phyloP scores from a whole-genome alignment of 176 grass and related monocot species.

The Rhynchospora pubera region DNA sequence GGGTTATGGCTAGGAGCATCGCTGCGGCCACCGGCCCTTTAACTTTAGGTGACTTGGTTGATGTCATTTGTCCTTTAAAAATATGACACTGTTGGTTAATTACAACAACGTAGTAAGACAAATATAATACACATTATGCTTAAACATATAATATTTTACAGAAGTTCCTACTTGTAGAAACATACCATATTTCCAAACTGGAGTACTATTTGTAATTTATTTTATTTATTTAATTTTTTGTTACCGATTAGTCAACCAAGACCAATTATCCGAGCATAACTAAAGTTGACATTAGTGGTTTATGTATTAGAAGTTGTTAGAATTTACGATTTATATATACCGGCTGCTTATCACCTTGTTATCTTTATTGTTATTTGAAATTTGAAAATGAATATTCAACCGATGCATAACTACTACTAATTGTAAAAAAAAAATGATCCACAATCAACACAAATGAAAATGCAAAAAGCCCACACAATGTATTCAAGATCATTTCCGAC shows the following conservation, averaged over 20 bases:
- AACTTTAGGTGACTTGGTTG: background rate
- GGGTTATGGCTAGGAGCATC: background rate
- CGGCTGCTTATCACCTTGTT: background rate
- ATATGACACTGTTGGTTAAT: background rate
- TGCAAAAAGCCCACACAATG: no score
- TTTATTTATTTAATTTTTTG: background rate
- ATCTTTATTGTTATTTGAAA: background rate
- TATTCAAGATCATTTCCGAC: no score
- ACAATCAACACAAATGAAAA: no score
- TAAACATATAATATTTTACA: background rate
- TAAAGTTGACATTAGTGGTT: background rate
- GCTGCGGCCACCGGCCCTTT: slow-evolving; percentile 16
- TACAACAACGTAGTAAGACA: no score
- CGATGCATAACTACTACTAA: no score
- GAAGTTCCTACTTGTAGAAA: background rate
- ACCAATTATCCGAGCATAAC: background rate
- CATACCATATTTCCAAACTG: background rate
- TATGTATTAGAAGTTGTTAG: no score
- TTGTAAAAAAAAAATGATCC: no score
- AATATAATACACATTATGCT: background rate
- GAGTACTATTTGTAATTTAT: no score
- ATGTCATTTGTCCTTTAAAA: background rate
- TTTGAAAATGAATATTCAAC: no score
- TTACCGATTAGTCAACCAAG: background rate
- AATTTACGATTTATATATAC: background rate